phyloP scores from a whole-genome alignment of 305 asterid genomes.

The Fraxinus velutina region DNA sequence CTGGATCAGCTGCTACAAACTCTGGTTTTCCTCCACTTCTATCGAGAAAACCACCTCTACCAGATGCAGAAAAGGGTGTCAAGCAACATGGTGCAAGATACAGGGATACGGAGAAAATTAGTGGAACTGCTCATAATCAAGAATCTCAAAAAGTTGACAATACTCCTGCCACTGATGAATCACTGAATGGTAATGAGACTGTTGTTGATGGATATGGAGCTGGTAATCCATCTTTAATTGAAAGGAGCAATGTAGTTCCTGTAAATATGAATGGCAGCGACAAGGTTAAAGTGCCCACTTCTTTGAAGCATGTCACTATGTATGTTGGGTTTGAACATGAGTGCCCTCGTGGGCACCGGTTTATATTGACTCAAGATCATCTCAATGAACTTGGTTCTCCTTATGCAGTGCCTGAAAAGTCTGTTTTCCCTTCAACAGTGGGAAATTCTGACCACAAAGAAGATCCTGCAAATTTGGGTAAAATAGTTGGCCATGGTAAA shows the following conservation, averaged over 20 bases:
- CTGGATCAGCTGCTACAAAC: slow-evolving; percentile 65
- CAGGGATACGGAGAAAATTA: slow-evolving; percentile 34
- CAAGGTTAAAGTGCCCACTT: slow-evolving; percentile 33
- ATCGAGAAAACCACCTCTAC: slow-evolving; percentile 48
- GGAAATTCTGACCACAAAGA: slow-evolving; percentile 48
- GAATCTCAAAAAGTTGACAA: slow-evolving; percentile 36
- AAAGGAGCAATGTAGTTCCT: slow-evolving; percentile 41
- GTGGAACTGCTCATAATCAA: slow-evolving; percentile 39
- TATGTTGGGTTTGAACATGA: slow-evolving; percentile 89
- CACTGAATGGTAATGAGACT: slow-evolving; percentile 28
- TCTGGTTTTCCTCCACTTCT: slow-evolving; percentile 82
- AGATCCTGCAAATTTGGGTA: slow-evolving; percentile 48
- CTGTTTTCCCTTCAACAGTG: slow-evolving; percentile 30
- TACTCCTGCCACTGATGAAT: slow-evolving; percentile 32
- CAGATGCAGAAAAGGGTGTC: slow-evolving; percentile 43
- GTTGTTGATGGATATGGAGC: slow-evolving; percentile 26
- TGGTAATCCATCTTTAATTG: slow-evolving; percentile 44
- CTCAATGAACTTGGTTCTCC: slow-evolving; percentile 67
- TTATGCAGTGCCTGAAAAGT: slow-evolving; percentile 55
- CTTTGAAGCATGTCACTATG: slow-evolving; percentile 40
- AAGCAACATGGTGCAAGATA: slow-evolving; percentile 40
- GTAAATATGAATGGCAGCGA: slow-evolving; percentile 27
- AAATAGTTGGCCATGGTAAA: slow-evolving; percentile 54
- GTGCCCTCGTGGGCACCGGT: slow-evolving; percentile 92
- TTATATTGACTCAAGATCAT: slow-evolving; percentile 66